Evolutionary conservation across 2,329 filamentous ascomycete genomes (phyloP).

Genomic region (Ophiocordyceps camponoti-floridani): DNA sequence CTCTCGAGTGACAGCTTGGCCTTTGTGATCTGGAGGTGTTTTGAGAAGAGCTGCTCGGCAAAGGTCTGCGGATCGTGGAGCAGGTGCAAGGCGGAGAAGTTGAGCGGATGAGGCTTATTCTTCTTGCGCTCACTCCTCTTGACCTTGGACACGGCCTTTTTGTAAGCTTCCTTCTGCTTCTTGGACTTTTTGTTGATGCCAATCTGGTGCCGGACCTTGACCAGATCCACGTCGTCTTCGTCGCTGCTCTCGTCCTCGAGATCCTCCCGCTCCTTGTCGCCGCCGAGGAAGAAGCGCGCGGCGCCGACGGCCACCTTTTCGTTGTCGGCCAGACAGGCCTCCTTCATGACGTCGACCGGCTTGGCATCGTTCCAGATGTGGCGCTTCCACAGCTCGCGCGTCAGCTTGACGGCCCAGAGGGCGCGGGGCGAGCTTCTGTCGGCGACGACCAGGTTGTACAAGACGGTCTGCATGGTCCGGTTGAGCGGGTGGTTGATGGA

Average conservation of each 20-base stretch:
- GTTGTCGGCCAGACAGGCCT: slow-evolving; percentile 74
- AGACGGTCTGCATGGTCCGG: slow-evolving; percentile 76
- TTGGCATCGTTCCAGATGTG: slow-evolving; percentile 93
- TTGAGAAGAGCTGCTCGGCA: slow-evolving; percentile 74
- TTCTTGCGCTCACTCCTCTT: slow-evolving; percentile 79
- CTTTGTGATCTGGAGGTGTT: slow-evolving; percentile 77
- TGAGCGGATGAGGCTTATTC: slow-evolving; percentile 68
- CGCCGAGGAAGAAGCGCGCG: slow-evolving; percentile 86
- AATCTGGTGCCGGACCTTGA: slow-evolving; percentile 64
- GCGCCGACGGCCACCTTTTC: slow-evolving; percentile 82
- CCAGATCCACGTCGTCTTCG: slow-evolving; percentile 62
- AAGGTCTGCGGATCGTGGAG: slow-evolving; percentile 91
- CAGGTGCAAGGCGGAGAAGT: slow-evolving; percentile 90
- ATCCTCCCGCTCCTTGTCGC: slow-evolving; percentile 90
- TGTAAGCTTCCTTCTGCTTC: slow-evolving; percentile 65
- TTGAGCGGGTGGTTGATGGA: slow-evolving; percentile 84
- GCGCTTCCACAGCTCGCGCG: slow-evolving; percentile 86
- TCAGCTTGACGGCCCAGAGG: slow-evolving; percentile 91
- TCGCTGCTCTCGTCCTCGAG: slow-evolving; percentile 77
- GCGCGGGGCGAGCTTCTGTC: slow-evolving; percentile 74
- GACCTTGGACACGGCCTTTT: slow-evolving; percentile 65
- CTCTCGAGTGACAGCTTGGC: slow-evolving; percentile 74
- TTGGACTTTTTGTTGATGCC: slow-evolving; percentile 94
- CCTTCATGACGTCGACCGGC: slow-evolving; percentile 96
- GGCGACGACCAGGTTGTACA: slow-evolving; percentile 79